phyloP scores from a whole-genome alignment of 2,329 filamentous ascomycete species.

The Cladosporium velox region DNA sequence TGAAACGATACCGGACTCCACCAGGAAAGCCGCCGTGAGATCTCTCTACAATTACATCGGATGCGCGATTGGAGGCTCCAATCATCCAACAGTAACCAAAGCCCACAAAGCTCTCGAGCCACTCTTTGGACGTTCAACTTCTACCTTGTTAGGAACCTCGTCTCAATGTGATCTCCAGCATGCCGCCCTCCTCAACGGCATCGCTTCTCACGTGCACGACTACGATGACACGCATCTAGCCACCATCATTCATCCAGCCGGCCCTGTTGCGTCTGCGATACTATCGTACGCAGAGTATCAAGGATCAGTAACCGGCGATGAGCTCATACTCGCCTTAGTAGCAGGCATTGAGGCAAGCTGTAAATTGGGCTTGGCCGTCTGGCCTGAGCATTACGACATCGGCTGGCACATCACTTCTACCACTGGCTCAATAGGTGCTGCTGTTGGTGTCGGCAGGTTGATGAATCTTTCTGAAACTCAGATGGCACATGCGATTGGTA shows the following conservation, averaged over 20 bases:
- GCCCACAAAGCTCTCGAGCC: conserved; percentile 40
- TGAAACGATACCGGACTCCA: conserved; percentile 43
- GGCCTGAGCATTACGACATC: conserved; percentile 56
- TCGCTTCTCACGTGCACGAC: conserved; percentile 58
- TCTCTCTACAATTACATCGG: conserved; percentile 59
- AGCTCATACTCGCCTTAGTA: conserved; percentile 55
- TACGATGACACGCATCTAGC: conserved; percentile 60
- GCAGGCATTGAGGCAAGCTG: conserved; percentile 57
- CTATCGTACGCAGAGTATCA: conserved; percentile 51
- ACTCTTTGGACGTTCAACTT: conserved; percentile 43
- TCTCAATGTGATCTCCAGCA: conserved; percentile 49
- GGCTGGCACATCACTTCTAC: conserved; percentile 60
- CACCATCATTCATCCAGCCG: conserved; percentile 58
- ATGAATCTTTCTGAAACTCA: conserved; percentile 44
- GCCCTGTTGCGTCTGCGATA: conserved; percentile 53
- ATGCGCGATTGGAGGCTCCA: conserved; percentile 54
- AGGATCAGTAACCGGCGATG: conserved; percentile 44
- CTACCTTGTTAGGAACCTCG: conserved; percentile 41
- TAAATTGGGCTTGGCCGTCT: conserved; percentile 55
- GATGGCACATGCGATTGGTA: conserved; percentile 54
- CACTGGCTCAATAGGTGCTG: conserved; percentile 55
- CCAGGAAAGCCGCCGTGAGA: conserved; percentile 48
- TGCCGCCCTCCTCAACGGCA: conserved; percentile 57
- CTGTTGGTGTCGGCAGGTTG: conserved; percentile 54
- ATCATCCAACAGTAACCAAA: conserved; percentile 48